Evolutionary conservation across 495 filamentous ascomycete genomes (phyloP).

Genomic region (Elaphomyces granulatus): DNA sequence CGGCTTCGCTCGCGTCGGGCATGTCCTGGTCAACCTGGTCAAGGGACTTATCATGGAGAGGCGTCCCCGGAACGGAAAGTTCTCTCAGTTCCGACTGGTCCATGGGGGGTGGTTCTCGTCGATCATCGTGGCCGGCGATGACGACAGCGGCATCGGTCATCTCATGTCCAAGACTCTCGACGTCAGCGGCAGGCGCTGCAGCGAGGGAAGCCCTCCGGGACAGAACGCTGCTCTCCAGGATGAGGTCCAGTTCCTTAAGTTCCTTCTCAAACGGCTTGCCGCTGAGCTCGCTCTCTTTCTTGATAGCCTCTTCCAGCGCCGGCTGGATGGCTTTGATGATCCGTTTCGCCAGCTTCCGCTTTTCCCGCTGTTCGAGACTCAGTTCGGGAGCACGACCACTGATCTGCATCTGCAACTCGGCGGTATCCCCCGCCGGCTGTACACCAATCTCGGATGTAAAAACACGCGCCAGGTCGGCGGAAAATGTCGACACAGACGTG

Average conservation of each 20-base stretch:
- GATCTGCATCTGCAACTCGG: constrained; percentile 38
- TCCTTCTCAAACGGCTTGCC: constrained; percentile 53
- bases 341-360: constrained; percentile 59
- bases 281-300: constrained; percentile 65
- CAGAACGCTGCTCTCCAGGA: constrained; percentile 47
- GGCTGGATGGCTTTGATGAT: constrained; percentile 71
- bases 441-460: constrained; percentile 54
- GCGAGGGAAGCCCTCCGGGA: constrained; percentile 27
- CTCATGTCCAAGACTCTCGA: constrained; percentile 14
- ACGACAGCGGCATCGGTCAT: constrained; percentile 8
- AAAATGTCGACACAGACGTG: constrained; percentile 59
- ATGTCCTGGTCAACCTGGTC: background rate
- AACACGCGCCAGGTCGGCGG: constrained; percentile 52
- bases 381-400: constrained; percentile 40
- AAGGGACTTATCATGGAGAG: constrained; percentile 4
- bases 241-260: constrained; percentile 54
- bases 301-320: constrained; percentile 57
- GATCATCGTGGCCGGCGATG: constrained; percentile 8
- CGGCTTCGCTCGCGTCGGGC: background rate
- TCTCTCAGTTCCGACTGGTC: background rate
- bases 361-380: constrained; percentile 48
- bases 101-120: background rate
- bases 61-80: constrained; percentile 1
- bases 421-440: constrained; percentile 35
- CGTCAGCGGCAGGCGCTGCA: constrained; percentile 19